These are phyloP conservation scores for Phyllosticta capitalensis DNA, from an alignment of 2,329 filamentous ascomycete genomes.

Conservation along the genomic window DNA sequence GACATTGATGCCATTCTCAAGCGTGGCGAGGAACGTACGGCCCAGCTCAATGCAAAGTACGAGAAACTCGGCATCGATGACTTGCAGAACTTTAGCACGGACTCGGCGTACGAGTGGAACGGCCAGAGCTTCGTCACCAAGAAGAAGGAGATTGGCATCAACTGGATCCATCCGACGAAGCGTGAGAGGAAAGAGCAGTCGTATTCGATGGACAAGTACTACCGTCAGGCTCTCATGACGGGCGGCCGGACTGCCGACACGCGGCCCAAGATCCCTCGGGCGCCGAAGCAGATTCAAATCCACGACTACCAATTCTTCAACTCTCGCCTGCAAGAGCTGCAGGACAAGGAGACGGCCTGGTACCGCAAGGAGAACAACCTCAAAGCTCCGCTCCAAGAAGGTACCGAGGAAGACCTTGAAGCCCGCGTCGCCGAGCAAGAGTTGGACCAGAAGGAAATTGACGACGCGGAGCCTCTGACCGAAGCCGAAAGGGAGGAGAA, in stretches of 20 bases:
- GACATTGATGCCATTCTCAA: slow-evolving; percentile 84
- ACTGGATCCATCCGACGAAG: slow-evolving; percentile 97
- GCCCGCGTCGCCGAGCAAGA: slow-evolving; percentile 82
- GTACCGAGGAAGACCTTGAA: slow-evolving; percentile 75
- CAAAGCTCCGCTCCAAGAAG: slow-evolving; percentile 83
- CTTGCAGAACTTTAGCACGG: slow-evolving; percentile 92
- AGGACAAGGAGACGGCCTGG: slow-evolving; percentile 91
- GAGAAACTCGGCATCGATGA: slow-evolving; percentile 96
- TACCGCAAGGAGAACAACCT: slow-evolving; percentile 96
- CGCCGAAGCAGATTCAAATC: slow-evolving; percentile 82
- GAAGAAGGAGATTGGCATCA: slow-evolving; percentile 86
- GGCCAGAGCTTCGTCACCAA: slow-evolving; percentile 81
- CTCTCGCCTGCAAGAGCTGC: slow-evolving; percentile 69
- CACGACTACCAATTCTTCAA: slow-evolving; percentile 99
- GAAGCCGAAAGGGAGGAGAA: slow-evolving; percentile 88
- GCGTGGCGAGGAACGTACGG: slow-evolving; percentile 80
- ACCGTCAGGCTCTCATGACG: slow-evolving; percentile 80
- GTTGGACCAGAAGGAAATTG: slow-evolving; percentile 83
- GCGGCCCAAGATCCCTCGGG: slow-evolving; percentile 90
- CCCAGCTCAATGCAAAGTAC: slow-evolving; percentile 84
- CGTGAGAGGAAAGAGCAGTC: slow-evolving; percentile 96
- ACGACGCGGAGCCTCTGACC: slow-evolving; percentile 77
- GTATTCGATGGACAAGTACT: slow-evolving; percentile 99
- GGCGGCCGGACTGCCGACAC: slow-evolving; percentile 69
- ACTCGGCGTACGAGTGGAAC: slow-evolving; percentile 98